A percentile compares a stretch with the other conserved stretches of the same genome.
Evolutionary conservation across 2,329 filamentous ascomycete genomes (phyloP).

Genomic region (Fusarium marasasianum): DNA sequence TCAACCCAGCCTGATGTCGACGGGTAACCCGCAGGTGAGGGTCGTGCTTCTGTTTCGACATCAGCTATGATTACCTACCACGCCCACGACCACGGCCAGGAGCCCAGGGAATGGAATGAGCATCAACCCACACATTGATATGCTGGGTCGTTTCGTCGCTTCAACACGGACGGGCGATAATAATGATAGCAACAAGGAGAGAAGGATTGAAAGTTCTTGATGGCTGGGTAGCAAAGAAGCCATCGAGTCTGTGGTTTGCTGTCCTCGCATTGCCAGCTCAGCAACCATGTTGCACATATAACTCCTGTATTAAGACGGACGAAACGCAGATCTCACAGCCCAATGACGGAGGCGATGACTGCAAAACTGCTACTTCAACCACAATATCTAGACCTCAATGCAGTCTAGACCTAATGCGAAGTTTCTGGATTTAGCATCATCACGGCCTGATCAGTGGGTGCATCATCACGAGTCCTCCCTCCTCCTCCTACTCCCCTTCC

Average conservation of each 20-base stretch:
- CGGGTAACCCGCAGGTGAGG: constrained; percentile 28
- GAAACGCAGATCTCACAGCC: constrained; percentile 3
- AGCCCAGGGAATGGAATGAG: constrained; percentile 19
- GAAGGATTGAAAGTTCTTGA: neutral
- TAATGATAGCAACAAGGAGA: neutral
- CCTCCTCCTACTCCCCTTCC: neutral
- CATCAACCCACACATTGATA: constrained; percentile 15
- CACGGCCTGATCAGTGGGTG: neutral
- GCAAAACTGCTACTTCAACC: neutral
- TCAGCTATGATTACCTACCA: constrained; percentile 26
- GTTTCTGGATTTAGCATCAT: constrained; percentile 2
- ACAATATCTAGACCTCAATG: neutral
- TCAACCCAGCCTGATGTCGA: constrained; percentile 10
- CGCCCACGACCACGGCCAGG: constrained; percentile 9
- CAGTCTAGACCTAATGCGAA: neutral
- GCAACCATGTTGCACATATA: constrained; percentile 28
- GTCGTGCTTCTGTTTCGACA: constrained; percentile 41
- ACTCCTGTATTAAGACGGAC: constrained; percentile 28
- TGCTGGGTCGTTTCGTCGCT: constrained; percentile 13
- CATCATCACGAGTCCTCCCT: constrained; percentile 14
- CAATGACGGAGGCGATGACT: constrained; percentile 18
- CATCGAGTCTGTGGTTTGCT: neutral
- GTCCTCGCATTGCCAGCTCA: constrained; percentile 33
- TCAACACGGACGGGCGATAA: constrained; percentile 1
- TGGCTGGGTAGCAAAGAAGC: neutral